Evolutionary conservation across 306 rosid species (phyloP).

Genomic region (Oemleria cerasiformis): DNA sequence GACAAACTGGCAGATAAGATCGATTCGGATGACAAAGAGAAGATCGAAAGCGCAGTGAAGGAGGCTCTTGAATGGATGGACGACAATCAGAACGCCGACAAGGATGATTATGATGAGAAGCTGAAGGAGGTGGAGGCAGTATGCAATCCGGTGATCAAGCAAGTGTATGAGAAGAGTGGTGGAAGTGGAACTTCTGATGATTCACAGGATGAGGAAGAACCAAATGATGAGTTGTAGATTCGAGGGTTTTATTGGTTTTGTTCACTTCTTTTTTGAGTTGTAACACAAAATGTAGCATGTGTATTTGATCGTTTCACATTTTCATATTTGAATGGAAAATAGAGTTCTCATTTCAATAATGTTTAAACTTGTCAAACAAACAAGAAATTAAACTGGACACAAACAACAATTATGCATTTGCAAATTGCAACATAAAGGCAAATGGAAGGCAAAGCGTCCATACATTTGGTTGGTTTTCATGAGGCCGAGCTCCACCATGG

Average conservation of each 20-base stretch:
- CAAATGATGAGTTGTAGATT: conserved; percentile 40
- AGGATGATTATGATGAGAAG: conserved; percentile 44
- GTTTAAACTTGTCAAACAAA: no score
- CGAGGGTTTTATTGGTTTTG: background rate
- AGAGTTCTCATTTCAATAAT: background rate
- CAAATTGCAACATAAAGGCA: no score
- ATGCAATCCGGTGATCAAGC: conserved; percentile 38
- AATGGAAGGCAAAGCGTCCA: no score
- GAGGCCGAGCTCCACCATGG: no score
- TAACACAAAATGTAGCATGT: background rate
- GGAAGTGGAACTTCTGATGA: conserved; percentile 26
- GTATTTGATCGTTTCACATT: background rate
- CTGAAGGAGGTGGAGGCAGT: conserved; percentile 49
- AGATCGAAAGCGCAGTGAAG: conserved; percentile 35
- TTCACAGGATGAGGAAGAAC: conserved; percentile 35
- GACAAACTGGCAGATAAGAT: conserved; percentile 49
- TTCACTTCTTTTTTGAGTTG: background rate
- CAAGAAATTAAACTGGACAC: no score
- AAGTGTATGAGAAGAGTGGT: conserved; percentile 39
- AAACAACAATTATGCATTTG: no score
- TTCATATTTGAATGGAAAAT: background rate
- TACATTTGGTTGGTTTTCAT: no score
- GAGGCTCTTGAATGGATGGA: conserved; percentile 53
- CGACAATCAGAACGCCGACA: conserved; percentile 42
- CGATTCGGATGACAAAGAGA: conserved; percentile 47